phyloP scores from a whole-genome alignment of 805 yeast species.

The Tetrapisispora taiwanensis region DNA sequence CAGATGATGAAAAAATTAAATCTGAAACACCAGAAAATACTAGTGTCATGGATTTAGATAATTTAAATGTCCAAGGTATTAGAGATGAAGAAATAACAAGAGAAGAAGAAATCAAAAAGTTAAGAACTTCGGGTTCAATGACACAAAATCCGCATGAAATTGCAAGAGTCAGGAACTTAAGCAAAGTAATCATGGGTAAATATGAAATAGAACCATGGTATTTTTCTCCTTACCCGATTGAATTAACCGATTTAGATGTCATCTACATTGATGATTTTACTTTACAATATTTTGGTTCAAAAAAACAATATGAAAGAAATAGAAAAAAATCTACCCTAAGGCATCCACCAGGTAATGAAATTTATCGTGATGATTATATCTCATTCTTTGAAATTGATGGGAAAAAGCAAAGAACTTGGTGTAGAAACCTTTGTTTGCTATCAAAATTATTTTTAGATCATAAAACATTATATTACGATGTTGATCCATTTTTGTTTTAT shows the following conservation, averaged over 20 bases:
- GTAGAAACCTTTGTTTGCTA: conserved; percentile 86
- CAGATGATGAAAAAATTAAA: conserved; percentile 7
- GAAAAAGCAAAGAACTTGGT: conserved; percentile 91
- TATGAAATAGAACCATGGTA: conserved; percentile 98
- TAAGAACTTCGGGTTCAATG: conserved; percentile 96
- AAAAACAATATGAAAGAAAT: conserved; percentile 86
- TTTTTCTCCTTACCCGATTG: conserved; percentile 93
- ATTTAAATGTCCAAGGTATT: conserved; percentile 76
- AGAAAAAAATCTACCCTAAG: conserved; percentile 76
- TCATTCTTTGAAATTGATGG: conserved; percentile 98
- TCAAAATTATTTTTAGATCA: conserved; percentile 88
- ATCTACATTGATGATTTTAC: conserved; percentile 89
- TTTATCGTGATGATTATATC: conserved; percentile 83
- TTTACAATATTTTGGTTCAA: conserved; percentile 76
- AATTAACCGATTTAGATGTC: conserved; percentile 83
- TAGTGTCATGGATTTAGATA: conserved; percentile 77
- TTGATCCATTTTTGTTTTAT: conserved; percentile 92
- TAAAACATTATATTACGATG: conserved; percentile 93
- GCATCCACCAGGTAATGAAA: conserved; percentile 98
- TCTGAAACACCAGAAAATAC: conserved; percentile 25
- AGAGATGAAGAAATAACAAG: conserved; percentile 62
- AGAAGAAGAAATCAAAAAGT: conserved; percentile 85
- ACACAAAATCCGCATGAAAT: conserved; percentile 80
- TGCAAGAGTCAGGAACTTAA: conserved; percentile 79
- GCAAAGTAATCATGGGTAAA: conserved; percentile 72